Percentiles rank a stretch among this genome's conserved stretches.
Conservation (phyloP, 371 early-diverging fungal species). For the Smittium mucronatum region DNA sequence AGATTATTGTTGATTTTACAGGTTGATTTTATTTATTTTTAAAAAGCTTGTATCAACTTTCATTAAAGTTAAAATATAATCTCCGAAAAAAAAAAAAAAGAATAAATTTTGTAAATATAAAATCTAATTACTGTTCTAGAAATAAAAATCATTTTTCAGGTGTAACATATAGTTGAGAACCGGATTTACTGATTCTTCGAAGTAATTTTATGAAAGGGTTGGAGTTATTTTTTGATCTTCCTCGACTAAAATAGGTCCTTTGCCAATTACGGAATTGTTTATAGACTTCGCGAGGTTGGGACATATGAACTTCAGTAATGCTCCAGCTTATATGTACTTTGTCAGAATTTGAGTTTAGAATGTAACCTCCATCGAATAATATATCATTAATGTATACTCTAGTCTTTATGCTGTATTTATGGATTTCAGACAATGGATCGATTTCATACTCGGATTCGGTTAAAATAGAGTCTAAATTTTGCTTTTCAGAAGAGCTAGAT, state of each 20-base stretch:
- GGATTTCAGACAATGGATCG: not conserved
- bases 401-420: not conserved
- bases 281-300: not conserved
- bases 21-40: no score
- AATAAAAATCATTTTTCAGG: no score
- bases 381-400: not conserved
- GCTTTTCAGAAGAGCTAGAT: not conserved
- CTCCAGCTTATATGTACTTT: not conserved
- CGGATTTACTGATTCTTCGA: not conserved
- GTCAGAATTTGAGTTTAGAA: not conserved
- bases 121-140: no score
- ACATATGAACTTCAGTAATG: not conserved
- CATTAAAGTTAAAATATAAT: no score
- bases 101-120: no score
- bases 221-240: constrained; percentile 8
- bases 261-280: not conserved
- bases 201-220: constrained; percentile 18
- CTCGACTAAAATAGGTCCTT: not conserved
- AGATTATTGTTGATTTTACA: no score
- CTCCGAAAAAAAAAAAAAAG: no score
- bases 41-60: no score
- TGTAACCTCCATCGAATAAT: not conserved
- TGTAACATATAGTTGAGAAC: no score
- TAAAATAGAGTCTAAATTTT: not conserved
- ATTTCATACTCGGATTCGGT: not conserved